Evolutionary conservation across 768 basidiomycete genomes (phyloP), one percentile per base, ranked within the genome.

Genomic region (Rhodotorula diobovata): DNA sequence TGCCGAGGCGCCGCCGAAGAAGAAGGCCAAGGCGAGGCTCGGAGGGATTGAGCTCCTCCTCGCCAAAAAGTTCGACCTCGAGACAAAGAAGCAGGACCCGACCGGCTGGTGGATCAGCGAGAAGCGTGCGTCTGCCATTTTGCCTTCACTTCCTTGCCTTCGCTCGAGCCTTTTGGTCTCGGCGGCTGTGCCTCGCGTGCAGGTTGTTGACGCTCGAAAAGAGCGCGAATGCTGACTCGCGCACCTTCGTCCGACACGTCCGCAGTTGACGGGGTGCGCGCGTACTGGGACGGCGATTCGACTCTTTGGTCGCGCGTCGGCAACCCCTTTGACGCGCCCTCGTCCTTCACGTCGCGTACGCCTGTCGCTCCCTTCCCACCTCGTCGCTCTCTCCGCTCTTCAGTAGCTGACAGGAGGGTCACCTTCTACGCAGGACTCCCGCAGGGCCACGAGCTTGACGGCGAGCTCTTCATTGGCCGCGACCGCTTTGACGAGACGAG

Each of bases 391-490:
- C 18, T 7, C 20, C 12, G 12, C 28, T 9, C 2, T 15, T 25
- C 4, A 4, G 21, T 11, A 9, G 14, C 14, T 30, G 34, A 46
- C 18, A 1, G 2, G 16, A 25, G 15, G 30, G 32, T 16, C 41
- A 5, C 37, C 34, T 43, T 5, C 20, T 14, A 28, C 30, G 10
- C 63, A 70, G 76, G 70, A 2, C 72, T 77, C 5, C 76, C 76
- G 4, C 23, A 50, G 2, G 71, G 68, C 30, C 21, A 30, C 18
- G 61, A 62, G 4, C 74, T 77, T 50, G 76, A 77, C 54, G 76
- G 76, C 18, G 76, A 77, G 63, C 72, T 77, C 32, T 77, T 72
- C 70, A 61, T 71, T 32, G 63, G 66, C 20, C 70, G 75, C 34
- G 53, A 76, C 62, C 34, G 63, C 18, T 77, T 77, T 63, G 60